Percentiles rank a stretch among this genome's conserved stretches.
These are phyloP conservation scores for Colletotrichum agaves DNA, from an alignment of 2,329 filamentous ascomycete genomes.

Conservation along the genomic window DNA sequence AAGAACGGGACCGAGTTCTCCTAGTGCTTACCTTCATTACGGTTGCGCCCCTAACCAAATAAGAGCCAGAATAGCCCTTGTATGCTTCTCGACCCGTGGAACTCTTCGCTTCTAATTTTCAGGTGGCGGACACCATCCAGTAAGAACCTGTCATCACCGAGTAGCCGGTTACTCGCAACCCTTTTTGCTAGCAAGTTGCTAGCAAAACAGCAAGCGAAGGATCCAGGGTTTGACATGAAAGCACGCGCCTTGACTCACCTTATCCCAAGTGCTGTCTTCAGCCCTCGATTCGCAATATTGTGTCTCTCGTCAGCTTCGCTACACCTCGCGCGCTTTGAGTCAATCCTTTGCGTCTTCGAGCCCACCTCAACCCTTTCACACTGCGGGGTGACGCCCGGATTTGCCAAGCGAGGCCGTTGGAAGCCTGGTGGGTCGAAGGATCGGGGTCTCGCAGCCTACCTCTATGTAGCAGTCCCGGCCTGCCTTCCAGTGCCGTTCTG, in stretches of 20 bases:
- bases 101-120: conserved; percentile 6
- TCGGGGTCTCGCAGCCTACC: no score
- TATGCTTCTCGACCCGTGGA: background rate
- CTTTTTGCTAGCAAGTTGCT: no score
- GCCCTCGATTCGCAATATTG: background rate
- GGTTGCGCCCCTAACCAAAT: background rate
- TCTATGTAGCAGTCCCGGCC: no score
- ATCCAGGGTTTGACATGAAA: conserved; percentile 4
- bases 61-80: background rate
- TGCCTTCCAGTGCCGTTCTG: background rate
- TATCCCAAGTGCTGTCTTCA: background rate
- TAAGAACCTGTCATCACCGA: background rate
- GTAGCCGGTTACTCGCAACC: background rate
- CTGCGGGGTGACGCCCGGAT: conserved; percentile 6
- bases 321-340: background rate
- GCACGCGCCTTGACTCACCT: no score
- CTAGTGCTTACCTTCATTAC: conserved; percentile 30
- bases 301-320: background rate
- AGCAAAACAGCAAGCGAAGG: background rate
- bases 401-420: conserved; percentile 13
- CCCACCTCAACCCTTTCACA: background rate
- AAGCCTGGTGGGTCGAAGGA: conserved; percentile 22
- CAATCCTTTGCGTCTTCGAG: conserved; percentile 13
- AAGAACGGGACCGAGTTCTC: conserved; percentile 27
- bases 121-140: background rate